Evolutionary conservation across 139 green algal species (phyloP).

Genomic region (Picochlorum sp.): DNA sequence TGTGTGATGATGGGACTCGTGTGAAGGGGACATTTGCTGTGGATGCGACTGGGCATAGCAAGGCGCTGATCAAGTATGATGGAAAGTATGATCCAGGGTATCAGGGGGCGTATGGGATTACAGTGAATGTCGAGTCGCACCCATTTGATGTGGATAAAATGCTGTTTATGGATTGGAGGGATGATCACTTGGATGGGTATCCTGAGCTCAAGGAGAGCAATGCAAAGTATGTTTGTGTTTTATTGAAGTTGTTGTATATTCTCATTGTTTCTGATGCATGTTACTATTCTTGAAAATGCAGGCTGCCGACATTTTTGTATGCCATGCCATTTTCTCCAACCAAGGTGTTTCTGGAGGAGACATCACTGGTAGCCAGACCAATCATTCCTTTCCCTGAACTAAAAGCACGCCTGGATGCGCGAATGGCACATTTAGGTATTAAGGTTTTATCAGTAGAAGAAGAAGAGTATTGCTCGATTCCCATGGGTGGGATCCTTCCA

Average conservation of each 20-base stretch:
- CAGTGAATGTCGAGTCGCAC: conserved; percentile 60
- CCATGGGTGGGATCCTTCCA: conserved; percentile 96
- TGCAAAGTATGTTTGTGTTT: conserved; percentile 7
- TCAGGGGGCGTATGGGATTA: conserved; percentile 93
- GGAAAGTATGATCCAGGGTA: conserved; percentile 80
- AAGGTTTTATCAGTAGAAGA: conserved; percentile 78
- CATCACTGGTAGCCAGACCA: conserved; percentile 84
- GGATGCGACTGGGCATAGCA: conserved; percentile 85
- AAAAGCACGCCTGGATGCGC: conserved; percentile 72
- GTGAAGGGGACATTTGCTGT: conserved; percentile 60
- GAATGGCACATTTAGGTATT: conserved; percentile 69
- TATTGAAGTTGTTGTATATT: too few species aligned
- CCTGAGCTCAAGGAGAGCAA: conserved; percentile 47
- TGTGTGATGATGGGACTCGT: conserved; percentile 34
- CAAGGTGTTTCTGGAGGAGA: conserved; percentile 89
- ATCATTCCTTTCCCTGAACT: conserved; percentile 83
- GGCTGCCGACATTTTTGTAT: conserved; percentile 94
- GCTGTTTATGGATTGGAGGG: conserved; percentile 99
- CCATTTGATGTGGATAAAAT: conserved; percentile 88
- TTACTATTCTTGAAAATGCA: conserved; percentile 2
- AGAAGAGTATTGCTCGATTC: conserved; percentile 98
- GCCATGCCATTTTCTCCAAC: conserved; percentile 95
- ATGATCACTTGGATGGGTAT: conserved; percentile 66
- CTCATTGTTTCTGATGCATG: too few species aligned
- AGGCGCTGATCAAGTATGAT: conserved; percentile 82